Evolutionary conservation across 1,284 basidiomycete species (phyloP).

Genomic region (Apiotrichum veenhuisii): DNA sequence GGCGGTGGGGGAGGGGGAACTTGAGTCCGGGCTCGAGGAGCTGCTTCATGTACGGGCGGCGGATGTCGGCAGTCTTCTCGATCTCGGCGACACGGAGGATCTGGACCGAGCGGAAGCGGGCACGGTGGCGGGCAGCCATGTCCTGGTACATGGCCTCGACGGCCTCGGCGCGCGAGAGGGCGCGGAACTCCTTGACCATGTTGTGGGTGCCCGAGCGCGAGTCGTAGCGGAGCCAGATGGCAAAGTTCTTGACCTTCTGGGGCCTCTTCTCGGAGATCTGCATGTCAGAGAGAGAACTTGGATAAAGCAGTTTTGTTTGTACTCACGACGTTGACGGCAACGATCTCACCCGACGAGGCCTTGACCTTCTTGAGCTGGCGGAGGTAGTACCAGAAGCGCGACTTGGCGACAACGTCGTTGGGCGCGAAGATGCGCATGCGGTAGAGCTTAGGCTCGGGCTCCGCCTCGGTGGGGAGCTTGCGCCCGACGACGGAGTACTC

Average conservation of each 20-base stretch:
- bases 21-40: conserved; percentile 83
- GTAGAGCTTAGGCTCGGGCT: conserved; percentile 79
- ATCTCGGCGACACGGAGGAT: conserved; percentile 61
- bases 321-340: conserved; percentile 95
- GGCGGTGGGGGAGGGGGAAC: conserved; percentile 96
- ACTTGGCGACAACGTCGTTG: conserved; percentile 97
- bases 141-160: conserved; percentile 98
- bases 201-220: conserved; percentile 97
- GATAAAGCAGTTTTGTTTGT: background rate
- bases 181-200: conserved; percentile 90
- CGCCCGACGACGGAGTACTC: conserved; percentile 99
- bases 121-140: conserved; percentile 98
- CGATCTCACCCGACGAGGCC: conserved; percentile 98
- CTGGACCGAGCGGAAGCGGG: conserved; percentile 92
- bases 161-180: conserved; percentile 88
- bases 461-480: conserved; percentile 89
- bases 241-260: conserved; percentile 99
- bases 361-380: conserved; percentile 99
- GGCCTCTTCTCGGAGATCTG: conserved; percentile 97
- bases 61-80: conserved; percentile 82
- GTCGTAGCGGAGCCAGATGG: conserved; percentile 99
- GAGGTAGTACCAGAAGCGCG: conserved; percentile 99
- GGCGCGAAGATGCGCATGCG: conserved; percentile 99
- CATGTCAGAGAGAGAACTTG: background rate
- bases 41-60: conserved; percentile 93